phyloP scores from a whole-genome alignment of 2,329 filamentous ascomycete species.

The Byssothecium circinans region DNA sequence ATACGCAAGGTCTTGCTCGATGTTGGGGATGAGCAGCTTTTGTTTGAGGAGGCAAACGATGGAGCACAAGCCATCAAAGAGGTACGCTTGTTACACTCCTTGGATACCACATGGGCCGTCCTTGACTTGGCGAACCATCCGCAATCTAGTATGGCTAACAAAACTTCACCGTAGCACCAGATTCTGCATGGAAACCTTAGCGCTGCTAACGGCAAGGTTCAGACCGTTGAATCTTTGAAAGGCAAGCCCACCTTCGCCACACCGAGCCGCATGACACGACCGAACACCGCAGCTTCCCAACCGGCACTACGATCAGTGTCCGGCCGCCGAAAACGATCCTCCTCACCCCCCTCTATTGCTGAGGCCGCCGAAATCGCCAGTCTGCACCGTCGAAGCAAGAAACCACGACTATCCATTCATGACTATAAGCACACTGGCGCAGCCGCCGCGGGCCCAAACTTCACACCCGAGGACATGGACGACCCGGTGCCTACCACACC shows the following conservation, averaged over 20 bases:
- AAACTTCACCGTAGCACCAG: conserved; percentile 43
- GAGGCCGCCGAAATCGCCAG: conserved; percentile 56
- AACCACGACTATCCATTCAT: conserved; percentile 44
- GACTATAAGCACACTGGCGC: conserved; percentile 23
- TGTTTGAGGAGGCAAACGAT: conserved; percentile 65
- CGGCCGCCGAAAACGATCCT: conserved; percentile 51
- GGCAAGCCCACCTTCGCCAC: conserved; percentile 46
- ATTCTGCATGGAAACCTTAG: conserved; percentile 49
- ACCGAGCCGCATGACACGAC: conserved; percentile 41
- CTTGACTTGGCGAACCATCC: conserved; percentile 8
- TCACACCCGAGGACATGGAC: conserved; percentile 39
- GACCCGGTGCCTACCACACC: conserved; percentile 41
- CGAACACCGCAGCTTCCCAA: conserved; percentile 24
- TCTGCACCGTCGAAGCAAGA: conserved; percentile 54
- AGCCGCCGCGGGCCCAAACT: conserved; percentile 19
- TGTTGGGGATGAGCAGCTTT: conserved; percentile 62
- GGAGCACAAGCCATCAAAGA: conserved; percentile 56
- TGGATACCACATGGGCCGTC: conserved; percentile 21
- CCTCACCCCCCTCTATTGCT: conserved; percentile 57
- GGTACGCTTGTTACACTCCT: conserved; percentile 46
- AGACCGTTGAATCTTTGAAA: conserved; percentile 43
- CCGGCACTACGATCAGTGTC: conserved; percentile 29
- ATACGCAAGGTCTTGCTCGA: conserved; percentile 78
- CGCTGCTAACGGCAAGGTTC: conserved; percentile 52
- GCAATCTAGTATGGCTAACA: conserved; percentile 22